A percentile compares a stretch with the other conserved stretches of the same genome.
phyloP scores from a whole-genome alignment of 2,329 filamentous ascomycete genomes.

The Hypoxylon sp. region DNA sequence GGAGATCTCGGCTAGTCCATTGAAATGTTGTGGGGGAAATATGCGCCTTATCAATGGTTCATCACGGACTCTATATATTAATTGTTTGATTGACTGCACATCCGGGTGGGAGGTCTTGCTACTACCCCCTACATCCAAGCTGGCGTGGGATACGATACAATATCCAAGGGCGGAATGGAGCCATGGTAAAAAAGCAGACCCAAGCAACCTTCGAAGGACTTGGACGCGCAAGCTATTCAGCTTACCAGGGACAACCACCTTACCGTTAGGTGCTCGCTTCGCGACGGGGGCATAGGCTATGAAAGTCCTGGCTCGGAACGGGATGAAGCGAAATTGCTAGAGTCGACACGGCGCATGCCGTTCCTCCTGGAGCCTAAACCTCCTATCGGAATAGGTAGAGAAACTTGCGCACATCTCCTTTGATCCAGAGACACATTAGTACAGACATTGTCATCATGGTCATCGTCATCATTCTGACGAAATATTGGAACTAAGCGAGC shows the following conservation, averaged over 20 bases:
- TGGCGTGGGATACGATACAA: conserved; percentile 26
- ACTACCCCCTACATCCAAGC: conserved; percentile 17
- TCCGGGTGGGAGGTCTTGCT: conserved; percentile 23
- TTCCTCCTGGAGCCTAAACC: conserved; percentile 33
- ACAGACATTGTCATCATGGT: conserved; percentile 12
- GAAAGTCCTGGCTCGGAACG: conserved; percentile 35
- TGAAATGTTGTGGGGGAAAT: conserved; percentile 43
- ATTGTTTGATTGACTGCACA: conserved; percentile 35
- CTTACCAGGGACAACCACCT: conserved; percentile 18
- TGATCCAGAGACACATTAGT: conserved; percentile 18
- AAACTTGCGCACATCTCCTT: conserved; percentile 17
- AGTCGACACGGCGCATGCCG: conserved; percentile 27
- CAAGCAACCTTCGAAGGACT: conserved; percentile 12
- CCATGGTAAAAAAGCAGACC: conserved; percentile 6
- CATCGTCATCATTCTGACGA: conserved; percentile 26
- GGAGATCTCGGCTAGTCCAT: conserved; percentile 46
- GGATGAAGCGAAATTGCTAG: conserved; percentile 32
- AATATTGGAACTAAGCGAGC: conserved; percentile 7
- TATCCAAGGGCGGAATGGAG: conserved; percentile 25
- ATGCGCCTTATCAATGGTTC: conserved; percentile 44
- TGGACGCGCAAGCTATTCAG: conserved; percentile 15
- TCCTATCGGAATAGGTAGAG: conserved; percentile 28
- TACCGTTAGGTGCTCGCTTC: conserved; percentile 9
- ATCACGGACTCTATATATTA: conserved; percentile 38
- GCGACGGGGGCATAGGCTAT: conserved; percentile 22